These are phyloP conservation scores for Leptographium procerum DNA, from an alignment of 2,329 filamentous ascomycete genomes.

Conservation along the genomic window DNA sequence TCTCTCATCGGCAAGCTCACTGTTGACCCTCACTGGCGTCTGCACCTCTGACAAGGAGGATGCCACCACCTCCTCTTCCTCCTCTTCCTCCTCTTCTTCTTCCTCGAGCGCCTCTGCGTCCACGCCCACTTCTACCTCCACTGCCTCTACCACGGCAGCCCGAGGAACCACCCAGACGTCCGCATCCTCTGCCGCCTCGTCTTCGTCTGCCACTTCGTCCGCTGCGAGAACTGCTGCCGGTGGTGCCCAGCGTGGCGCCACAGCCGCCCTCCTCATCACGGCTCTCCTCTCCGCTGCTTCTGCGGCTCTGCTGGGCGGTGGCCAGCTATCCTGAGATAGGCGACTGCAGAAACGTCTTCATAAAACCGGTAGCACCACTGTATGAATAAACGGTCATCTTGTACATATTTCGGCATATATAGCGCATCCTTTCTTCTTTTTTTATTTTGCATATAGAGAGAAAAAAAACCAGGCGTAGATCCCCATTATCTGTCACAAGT, in stretches of 20 bases:
- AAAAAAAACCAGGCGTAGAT: background rate
- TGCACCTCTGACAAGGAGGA: constrained; percentile 3
- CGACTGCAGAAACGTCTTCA: background rate
- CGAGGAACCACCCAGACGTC: background rate
- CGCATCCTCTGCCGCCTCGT: background rate
- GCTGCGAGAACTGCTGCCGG: background rate
- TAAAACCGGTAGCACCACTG: background rate
- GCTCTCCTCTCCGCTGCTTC: background rate
- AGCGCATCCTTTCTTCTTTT: too few relatives aligned
- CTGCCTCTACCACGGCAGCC: background rate
- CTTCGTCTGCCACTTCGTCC: background rate
- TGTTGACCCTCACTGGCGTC: constrained; percentile 9
- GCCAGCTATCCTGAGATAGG: background rate
- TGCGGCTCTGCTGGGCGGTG: background rate
- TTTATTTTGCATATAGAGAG: background rate
- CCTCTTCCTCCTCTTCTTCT: background rate
- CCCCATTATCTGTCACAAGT: background rate
- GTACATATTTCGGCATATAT: background rate
- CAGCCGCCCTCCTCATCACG: too few relatives aligned
- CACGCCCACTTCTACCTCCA: background rate
- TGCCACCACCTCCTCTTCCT: background rate
- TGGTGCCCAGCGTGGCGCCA: too few relatives aligned
- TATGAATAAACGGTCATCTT: background rate
- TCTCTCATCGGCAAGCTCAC: constrained; percentile 7
- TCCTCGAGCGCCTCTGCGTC: background rate